These are phyloP conservation scores for Arxiozyma bovina DNA, from an alignment of 1,139 yeast species.

Conservation along the genomic window DNA sequence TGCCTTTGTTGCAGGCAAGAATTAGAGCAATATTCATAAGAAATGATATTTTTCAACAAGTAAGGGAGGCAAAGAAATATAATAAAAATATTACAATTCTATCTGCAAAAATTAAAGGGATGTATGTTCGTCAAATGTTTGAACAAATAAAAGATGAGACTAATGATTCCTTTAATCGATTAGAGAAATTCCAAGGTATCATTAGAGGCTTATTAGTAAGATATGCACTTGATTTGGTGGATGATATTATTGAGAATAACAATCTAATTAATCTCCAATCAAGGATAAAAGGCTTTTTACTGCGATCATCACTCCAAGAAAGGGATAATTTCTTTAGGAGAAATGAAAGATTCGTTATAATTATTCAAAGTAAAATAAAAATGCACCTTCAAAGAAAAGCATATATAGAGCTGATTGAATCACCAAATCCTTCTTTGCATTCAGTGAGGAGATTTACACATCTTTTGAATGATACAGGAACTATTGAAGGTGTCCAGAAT, in stretches of 20 bases:
- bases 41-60: neutral
- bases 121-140: slow-evolving; percentile 30
- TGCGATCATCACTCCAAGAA: slow-evolving; percentile 28
- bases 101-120: slow-evolving; percentile 42
- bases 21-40: neutral
- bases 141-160: neutral
- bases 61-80: neutral
- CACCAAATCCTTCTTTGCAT: slow-evolving; percentile 66
- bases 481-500: slow-evolving; percentile 69
- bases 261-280: slow-evolving; percentile 34
- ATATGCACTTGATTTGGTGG: slow-evolving; percentile 40
- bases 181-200: slow-evolving; percentile 34
- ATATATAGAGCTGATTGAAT: slow-evolving; percentile 59
- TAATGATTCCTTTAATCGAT: slow-evolving; percentile 8
- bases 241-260: slow-evolving; percentile 43
- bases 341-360: slow-evolving; percentile 51
- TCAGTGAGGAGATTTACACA: slow-evolving; percentile 73
- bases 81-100: slow-evolving; percentile 19
- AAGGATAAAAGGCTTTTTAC: slow-evolving; percentile 29
- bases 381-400: slow-evolving; percentile 64
- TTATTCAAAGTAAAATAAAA: slow-evolving; percentile 66
- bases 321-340: slow-evolving; percentile 46
- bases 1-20: neutral
- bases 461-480: slow-evolving; percentile 63
- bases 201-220: slow-evolving; percentile 44